Percentiles rank a stretch among this genome's conserved stretches.
Evolutionary conservation across 2,329 filamentous ascomycete species (phyloP).

Genomic region (Fusarium sp.): DNA sequence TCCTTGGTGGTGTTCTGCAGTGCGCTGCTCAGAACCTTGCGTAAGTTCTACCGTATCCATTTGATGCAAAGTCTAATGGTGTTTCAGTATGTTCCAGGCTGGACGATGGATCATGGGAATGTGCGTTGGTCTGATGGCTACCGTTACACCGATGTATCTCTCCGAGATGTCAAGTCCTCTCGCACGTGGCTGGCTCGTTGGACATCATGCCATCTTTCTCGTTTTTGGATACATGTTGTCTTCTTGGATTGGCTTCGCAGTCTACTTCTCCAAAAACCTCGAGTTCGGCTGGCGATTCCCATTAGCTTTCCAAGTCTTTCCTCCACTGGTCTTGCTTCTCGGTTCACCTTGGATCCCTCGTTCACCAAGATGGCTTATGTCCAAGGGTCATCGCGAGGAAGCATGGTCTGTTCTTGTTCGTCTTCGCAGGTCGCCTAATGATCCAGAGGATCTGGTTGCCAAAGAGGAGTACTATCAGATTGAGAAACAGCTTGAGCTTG

Average conservation of each 20-base stretch:
- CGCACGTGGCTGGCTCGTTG: constrained; percentile 62
- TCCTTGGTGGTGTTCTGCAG: constrained; percentile 61
- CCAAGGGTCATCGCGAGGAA: constrained; percentile 58
- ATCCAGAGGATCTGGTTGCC: constrained; percentile 55
- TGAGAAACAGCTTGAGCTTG: constrained; percentile 58
- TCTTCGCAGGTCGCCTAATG: constrained; percentile 43
- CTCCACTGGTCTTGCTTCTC: constrained; percentile 53
- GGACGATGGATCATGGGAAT: constrained; percentile 60
- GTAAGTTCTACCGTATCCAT: constrained; percentile 33
- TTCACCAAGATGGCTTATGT: constrained; percentile 63
- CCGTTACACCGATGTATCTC: constrained; percentile 53
- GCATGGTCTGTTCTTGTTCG: constrained; percentile 56
- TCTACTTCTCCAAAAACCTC: constrained; percentile 48
- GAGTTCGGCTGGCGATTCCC: constrained; percentile 58
- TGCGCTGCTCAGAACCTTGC: constrained; percentile 57
- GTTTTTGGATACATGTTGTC: constrained; percentile 61
- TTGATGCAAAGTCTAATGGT: not conserved
- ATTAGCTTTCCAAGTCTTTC: constrained; percentile 55
- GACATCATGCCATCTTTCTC: constrained; percentile 60
- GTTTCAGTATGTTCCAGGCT: constrained; percentile 51
- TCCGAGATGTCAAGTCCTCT: constrained; percentile 51
- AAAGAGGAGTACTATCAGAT: constrained; percentile 61
- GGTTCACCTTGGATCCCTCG: constrained; percentile 51
- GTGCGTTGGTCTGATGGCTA: constrained; percentile 53
- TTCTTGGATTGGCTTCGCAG: constrained; percentile 53